Evolutionary conservation across 2,329 filamentous ascomycete species (phyloP).

Genomic region (Aspergillus quadricinctus): DNA sequence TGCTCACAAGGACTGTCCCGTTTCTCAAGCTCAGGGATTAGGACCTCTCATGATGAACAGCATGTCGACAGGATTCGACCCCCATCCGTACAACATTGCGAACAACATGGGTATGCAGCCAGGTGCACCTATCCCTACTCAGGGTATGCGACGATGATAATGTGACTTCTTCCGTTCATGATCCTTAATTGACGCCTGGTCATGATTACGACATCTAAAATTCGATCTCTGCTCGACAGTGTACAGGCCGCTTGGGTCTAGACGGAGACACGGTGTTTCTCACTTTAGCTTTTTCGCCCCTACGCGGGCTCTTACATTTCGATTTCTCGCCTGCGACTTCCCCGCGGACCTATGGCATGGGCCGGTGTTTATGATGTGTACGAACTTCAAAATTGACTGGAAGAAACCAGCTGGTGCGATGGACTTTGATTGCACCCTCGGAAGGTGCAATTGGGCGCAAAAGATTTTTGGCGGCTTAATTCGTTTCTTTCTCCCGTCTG

Average conservation of each 20-base stretch:
- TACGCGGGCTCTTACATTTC: conserved; percentile 10
- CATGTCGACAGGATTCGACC: conserved; percentile 37
- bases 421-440: conserved; percentile 22
- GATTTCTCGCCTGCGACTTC: conserved; percentile 21
- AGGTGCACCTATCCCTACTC: conserved; percentile 31
- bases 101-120: conserved; percentile 41
- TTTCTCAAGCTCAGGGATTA: conserved; percentile 80
- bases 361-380: conserved; percentile 39
- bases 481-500: conserved; percentile 20
- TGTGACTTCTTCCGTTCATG: conserved; percentile 1
- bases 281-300: conserved; percentile 11
- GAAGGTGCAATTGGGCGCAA: conserved; percentile 29
- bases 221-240: not conserved
- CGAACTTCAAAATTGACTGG: conserved; percentile 32
- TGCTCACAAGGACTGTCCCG: conserved; percentile 93
- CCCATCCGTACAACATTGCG: conserved; percentile 41
- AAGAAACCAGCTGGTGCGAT: conserved; percentile 26
- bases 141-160: conserved; percentile 33
- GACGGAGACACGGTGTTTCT: conserved; percentile 2
- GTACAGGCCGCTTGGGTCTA: not conserved
- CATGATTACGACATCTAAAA: conserved; percentile 2
- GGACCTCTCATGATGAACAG: conserved; percentile 40
- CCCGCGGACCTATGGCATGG: conserved; percentile 29
- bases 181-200: conserved; percentile 8
- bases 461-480: conserved; percentile 23